These are phyloP conservation scores for Stentor roeselii DNA, from an alignment of 73 alveolate species.

Conservation along the genomic window DNA sequence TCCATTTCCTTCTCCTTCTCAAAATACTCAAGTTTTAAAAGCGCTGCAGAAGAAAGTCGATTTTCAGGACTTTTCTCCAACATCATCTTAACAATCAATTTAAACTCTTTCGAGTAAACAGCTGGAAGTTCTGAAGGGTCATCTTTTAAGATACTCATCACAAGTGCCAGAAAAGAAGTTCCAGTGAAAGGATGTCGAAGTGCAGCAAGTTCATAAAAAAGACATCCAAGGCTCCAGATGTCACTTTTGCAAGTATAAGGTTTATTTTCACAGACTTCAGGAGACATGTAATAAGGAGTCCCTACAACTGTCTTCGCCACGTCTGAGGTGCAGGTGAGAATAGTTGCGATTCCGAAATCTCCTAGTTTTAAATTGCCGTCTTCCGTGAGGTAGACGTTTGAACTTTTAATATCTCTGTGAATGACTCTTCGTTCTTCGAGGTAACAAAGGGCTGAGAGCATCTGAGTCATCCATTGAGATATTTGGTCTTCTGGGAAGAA, in stretches of 20 bases:
- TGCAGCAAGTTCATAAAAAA: constrained; percentile 81
- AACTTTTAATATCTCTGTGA: constrained; percentile 83
- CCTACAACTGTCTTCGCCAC: constrained; percentile 63
- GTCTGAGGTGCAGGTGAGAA: constrained; percentile 41
- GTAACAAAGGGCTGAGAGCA: constrained; percentile 61
- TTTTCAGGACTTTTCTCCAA: constrained; percentile 56
- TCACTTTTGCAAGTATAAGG: constrained; percentile 76
- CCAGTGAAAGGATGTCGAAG: constrained; percentile 84
- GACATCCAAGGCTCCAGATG: constrained; percentile 89
- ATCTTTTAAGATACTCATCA: constrained; percentile 65
- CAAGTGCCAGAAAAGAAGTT: constrained; percentile 69
- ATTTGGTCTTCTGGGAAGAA: constrained; percentile 56
- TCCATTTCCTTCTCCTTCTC: neutral
- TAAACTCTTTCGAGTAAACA: constrained; percentile 62
- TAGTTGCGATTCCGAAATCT: constrained; percentile 78
- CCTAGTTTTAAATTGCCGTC: constrained; percentile 75
- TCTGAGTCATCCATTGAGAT: constrained; percentile 34
- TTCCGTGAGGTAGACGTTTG: constrained; percentile 64
- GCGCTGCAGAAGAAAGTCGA: constrained; percentile 57
- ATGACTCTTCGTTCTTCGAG: constrained; percentile 60
- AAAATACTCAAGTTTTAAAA: constrained; percentile 22
- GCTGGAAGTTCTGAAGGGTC: constrained; percentile 69
- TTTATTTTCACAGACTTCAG: constrained; percentile 69
- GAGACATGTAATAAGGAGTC: constrained; percentile 83
- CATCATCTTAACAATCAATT: constrained; percentile 42